Evolutionary conservation across 257 asterid genomes (phyloP).

Genomic region (Misopates orontium): DNA sequence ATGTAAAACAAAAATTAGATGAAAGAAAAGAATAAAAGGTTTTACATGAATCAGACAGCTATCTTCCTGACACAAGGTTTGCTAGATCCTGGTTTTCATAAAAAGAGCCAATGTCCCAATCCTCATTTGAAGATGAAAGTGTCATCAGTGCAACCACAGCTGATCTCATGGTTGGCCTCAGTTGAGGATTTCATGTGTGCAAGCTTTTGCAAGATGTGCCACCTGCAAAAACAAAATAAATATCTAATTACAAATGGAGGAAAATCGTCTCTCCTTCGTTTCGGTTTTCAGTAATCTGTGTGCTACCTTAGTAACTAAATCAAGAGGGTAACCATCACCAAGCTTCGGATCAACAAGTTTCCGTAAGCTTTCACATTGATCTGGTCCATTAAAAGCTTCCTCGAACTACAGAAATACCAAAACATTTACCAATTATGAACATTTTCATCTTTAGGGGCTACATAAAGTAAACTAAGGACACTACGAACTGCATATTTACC

Average conservation of each 20-base stretch:
- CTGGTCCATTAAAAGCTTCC: slow-evolving; percentile 50
- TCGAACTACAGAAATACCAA: slow-evolving; percentile 57
- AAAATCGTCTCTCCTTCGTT: not conserved
- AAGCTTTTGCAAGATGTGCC: slow-evolving; percentile 76
- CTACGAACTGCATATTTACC: slow-evolving; percentile 38
- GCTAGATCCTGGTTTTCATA: slow-evolving; percentile 71
- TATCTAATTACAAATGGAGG: not conserved
- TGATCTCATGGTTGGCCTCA: slow-evolving; percentile 90
- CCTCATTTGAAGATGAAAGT: slow-evolving; percentile 73
- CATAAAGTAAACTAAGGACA: slow-evolving; percentile 6
- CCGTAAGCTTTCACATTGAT: slow-evolving; percentile 48
- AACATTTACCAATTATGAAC: not conserved
- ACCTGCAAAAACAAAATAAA: slow-evolving; percentile 41
- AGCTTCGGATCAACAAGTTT: slow-evolving; percentile 77
- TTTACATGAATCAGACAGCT: not conserved
- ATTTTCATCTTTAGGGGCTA: not conserved
- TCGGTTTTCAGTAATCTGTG: not conserved
- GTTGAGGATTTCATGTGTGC: slow-evolving; percentile 80
- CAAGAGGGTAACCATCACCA: slow-evolving; percentile 58
- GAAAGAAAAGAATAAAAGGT: not conserved
- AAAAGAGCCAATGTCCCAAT: slow-evolving; percentile 81
- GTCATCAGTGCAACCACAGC: slow-evolving; percentile 91
- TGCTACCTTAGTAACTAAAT: slow-evolving; percentile 67
- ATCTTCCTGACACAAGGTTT: slow-evolving; percentile 72
- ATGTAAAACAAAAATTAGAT: not conserved